A percentile compares a stretch with the other conserved stretches of the same genome.
Conservation (phyloP, 2,329 filamentous ascomycete species). For the Neonectria coccinea region DNA sequence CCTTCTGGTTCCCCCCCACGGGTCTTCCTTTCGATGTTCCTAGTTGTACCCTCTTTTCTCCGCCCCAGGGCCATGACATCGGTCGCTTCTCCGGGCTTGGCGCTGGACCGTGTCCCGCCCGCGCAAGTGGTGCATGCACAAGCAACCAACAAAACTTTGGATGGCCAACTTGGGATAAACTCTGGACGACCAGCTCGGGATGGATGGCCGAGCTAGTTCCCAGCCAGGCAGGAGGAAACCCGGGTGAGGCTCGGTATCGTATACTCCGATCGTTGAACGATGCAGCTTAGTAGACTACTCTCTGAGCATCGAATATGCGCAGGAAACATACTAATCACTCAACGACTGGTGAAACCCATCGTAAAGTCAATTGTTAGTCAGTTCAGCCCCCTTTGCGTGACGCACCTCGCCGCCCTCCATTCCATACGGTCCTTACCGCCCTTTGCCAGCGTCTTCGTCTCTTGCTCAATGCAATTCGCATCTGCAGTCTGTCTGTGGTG, state of each 20-base stretch:
- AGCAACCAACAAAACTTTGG: neutral
- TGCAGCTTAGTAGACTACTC: neutral
- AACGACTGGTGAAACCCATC: neutral
- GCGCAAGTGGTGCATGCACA: neutral
- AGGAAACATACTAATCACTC: neutral
- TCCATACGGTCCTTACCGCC: slow-evolving; percentile 2
- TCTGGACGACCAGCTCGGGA: neutral
- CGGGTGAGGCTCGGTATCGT: neutral
- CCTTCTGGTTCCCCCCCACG: neutral
- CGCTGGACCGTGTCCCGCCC: slow-evolving; percentile 11
- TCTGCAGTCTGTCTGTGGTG: neutral
- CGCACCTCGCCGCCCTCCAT: neutral
- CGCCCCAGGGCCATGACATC: slow-evolving; percentile 5
- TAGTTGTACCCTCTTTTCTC: neutral
- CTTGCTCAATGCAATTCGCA: neutral
- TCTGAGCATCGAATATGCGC: neutral
- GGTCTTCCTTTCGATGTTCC: neutral
- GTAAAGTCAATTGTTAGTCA: slow-evolving; percentile 6
- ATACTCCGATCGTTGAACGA: neutral
- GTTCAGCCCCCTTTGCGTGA: neutral
- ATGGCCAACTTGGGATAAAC: neutral
- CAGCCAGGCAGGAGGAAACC: neutral
- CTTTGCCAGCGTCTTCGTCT: neutral
- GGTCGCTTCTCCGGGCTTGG: slow-evolving; percentile 18
- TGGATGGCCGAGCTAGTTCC: neutral